Evolutionary conservation across 805 yeast genomes (phyloP).

Genomic region (Teunomyces barrocoloradensis): DNA sequence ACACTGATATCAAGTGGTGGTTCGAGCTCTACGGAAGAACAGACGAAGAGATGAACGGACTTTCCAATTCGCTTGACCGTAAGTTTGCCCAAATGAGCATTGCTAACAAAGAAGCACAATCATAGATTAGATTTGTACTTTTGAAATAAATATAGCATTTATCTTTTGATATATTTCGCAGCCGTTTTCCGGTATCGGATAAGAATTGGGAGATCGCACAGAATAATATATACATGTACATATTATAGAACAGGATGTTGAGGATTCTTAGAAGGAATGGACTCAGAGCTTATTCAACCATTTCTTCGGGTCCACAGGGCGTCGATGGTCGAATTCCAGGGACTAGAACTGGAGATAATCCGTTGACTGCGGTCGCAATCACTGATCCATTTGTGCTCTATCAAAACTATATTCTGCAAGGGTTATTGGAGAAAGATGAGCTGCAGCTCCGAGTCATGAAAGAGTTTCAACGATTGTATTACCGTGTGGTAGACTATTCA

Average conservation of each 20-base stretch:
- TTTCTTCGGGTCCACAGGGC: conserved; percentile 33
- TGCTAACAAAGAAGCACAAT: neutral
- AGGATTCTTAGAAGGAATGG: neutral
- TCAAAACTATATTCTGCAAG: conserved; percentile 49
- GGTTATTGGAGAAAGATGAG: conserved; percentile 52
- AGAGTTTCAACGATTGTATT: conserved; percentile 59
- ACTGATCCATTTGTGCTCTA: conserved; percentile 67
- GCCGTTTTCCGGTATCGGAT: conserved; percentile 2
- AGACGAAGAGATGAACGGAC: conserved; percentile 52
- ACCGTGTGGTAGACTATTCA: conserved; percentile 54
- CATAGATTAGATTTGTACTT: neutral
- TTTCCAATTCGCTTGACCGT: conserved; percentile 37
- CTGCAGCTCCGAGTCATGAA: conserved; percentile 61
- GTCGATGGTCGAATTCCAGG: conserved; percentile 37
- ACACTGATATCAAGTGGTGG: conserved; percentile 80
- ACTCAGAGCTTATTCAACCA: neutral
- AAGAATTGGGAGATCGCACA: neutral
- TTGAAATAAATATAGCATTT: neutral
- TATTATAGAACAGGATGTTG: neutral
- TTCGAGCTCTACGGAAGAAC: conserved; percentile 75
- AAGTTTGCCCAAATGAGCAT: conserved; percentile 41
- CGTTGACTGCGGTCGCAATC: conserved; percentile 36
- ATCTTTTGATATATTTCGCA: neutral
- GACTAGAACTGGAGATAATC: conserved; percentile 28
- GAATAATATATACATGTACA: neutral